Evolutionary conservation across 1,284 basidiomycete genomes (phyloP).

Genomic region (Peniophora sp.): DNA sequence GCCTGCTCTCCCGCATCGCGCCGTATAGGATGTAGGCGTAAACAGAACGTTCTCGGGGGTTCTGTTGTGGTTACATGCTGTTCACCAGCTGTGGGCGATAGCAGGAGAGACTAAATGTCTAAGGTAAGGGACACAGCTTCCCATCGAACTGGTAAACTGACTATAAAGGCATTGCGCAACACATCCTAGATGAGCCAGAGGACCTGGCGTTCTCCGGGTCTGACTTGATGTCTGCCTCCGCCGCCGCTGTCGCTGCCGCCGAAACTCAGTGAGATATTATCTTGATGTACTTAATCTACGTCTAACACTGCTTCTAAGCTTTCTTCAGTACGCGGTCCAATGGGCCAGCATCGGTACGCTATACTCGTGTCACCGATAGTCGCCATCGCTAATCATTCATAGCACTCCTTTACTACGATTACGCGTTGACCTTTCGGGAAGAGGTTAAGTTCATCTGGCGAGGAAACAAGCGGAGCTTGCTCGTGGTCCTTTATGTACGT

Average conservation of each 20-base stretch:
- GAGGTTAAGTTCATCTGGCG: constrained; percentile 27
- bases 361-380: neutral
- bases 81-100: too few species aligned
- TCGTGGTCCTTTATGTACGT: constrained; percentile 25
- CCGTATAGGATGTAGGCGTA: too few species aligned
- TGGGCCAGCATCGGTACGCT: constrained; percentile 22
- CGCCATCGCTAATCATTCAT: neutral
- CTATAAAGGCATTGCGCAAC: too few species aligned
- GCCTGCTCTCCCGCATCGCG: too few species aligned
- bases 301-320: constrained; percentile 9
- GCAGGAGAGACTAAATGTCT: too few species aligned
- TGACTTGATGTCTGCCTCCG: neutral
- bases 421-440: constrained; percentile 21
- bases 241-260: neutral
- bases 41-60: too few species aligned
- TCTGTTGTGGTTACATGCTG: too few species aligned
- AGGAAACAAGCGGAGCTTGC: constrained; percentile 14
- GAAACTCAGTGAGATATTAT: constrained; percentile 1
- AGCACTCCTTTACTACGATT: constrained; percentile 24
- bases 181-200: too few species aligned
- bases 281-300: neutral
- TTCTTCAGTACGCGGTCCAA: constrained; percentile 21
- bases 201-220: too few species aligned
- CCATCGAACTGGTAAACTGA: too few species aligned
- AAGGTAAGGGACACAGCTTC: too few species aligned